Conservation (phyloP, 306 rosid species). For the Prunus fruticosa region DNA sequence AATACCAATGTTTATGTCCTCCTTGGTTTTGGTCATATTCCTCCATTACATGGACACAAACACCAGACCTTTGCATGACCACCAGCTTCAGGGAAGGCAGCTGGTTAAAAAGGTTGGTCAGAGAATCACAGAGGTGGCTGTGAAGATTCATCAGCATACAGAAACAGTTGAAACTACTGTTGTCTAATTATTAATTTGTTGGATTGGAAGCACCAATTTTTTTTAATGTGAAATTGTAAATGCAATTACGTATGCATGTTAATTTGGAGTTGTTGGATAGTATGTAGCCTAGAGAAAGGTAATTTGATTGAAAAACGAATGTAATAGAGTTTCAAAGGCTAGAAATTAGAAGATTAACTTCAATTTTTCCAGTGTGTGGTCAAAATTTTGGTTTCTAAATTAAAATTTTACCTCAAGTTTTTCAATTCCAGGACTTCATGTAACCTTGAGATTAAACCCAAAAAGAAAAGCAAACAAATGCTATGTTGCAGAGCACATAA, state of each 20-base stretch:
- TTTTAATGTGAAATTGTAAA: neutral
- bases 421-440: too few species aligned
- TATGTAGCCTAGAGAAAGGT: neutral
- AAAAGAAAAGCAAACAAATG: too few species aligned
- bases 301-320: neutral
- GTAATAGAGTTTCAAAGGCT: neutral
- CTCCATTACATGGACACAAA: conserved; percentile 58
- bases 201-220: neutral
- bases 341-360: neutral
- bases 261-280: conserved; percentile 10
- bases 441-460: too few species aligned
- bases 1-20: conserved; percentile 68
- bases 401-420: neutral
- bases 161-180: conserved; percentile 7
- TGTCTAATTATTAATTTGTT: neutral
- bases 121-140: conserved; percentile 5
- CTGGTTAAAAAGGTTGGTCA: conserved; percentile 15
- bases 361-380: neutral
- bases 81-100: conserved; percentile 8
- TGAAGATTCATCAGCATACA: neutral
- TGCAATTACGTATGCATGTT: neutral
- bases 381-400: neutral
- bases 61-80: conserved; percentile 46
- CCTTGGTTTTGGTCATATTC: conserved; percentile 42
- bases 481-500: neutral